Base-by-base conservation (phyloP, 2,329 filamentous ascomycete species). In the Phaeomoniella chlamydospora region DNA sequence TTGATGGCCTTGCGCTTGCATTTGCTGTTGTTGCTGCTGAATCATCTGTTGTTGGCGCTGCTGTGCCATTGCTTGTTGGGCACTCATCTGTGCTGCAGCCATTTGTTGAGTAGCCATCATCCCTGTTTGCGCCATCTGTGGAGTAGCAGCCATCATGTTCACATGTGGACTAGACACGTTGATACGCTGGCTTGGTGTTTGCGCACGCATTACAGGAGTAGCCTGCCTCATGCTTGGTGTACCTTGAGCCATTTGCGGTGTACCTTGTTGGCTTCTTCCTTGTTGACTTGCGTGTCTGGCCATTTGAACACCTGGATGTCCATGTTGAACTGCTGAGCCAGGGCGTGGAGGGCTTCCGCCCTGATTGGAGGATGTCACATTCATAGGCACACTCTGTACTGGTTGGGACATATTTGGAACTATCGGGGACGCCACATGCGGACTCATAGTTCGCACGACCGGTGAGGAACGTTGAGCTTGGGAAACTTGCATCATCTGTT, bases 181-280 rank as follows among this genome's bases (percentile, higher is more conserved):
- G 51, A 66, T 61, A 2, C 61, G 54, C 44, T 64, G 60, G 10
- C 15, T 13, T 4, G 62, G 62, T 9, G 62, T 65, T 4, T 55
- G 58, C 42, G 65, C 62, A 36, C 60, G 55, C 53, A 66, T 60
- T 5, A 62, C 53, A 3, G 63, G 63, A 3, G 63, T 67, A 15
- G 61, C 58, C 39, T 65, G 61, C 14, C 56, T 56, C 51, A 62
- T 57, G 15, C 57, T 57, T 6, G 62, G 61, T 2, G 62, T 65
- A 29, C 59, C 57, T 34, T 64, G 58, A 5, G 55, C 50, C 51
- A 67, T 61, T 40, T 64, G 61, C 3, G 63, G 63, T 13, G 63
- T 67, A 9, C 62, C 61, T 39, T 66, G 56, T 37, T 60, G 57
- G 40, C 62, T 65, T 14, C 55, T 58, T 18, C 59, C 60, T 50